phyloP scores from a whole-genome alignment of 305 asterid species.

The Plantago rigida region DNA sequence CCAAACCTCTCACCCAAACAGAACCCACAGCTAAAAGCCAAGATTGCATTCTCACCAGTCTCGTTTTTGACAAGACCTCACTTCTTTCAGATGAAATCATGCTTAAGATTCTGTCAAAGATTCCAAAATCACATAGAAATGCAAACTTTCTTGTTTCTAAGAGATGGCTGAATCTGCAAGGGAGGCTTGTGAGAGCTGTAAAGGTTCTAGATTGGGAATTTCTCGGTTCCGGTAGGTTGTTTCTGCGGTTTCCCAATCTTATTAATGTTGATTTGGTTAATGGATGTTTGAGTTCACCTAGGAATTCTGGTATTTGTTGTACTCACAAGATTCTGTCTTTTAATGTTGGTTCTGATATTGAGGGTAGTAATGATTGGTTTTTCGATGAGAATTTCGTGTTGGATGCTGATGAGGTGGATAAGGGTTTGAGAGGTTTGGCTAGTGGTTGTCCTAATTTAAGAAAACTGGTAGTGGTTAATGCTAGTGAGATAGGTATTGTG shows the following conservation, averaged over 20 bases:
- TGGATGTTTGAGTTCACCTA: slow-evolving; percentile 41
- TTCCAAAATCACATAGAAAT: slow-evolving; percentile 46
- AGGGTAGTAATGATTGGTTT: slow-evolving; percentile 36
- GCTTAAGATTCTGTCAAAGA: slow-evolving; percentile 47
- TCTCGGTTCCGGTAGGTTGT: slow-evolving; percentile 48
- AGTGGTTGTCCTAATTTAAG: slow-evolving; percentile 51
- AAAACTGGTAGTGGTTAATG: slow-evolving; percentile 44
- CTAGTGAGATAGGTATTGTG: slow-evolving; percentile 61
- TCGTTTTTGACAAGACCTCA: slow-evolving; percentile 43
- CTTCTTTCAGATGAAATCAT: slow-evolving; percentile 56
- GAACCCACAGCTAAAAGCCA: slow-evolving; percentile 31
- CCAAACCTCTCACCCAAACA: slow-evolving; percentile 25
- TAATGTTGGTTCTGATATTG: slow-evolving; percentile 33
- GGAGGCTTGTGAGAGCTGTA: slow-evolving; percentile 57
- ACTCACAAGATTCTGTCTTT: slow-evolving; percentile 35
- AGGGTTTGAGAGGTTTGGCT: slow-evolving; percentile 48
- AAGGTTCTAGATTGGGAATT: slow-evolving; percentile 67
- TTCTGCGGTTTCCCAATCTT: slow-evolving; percentile 61
- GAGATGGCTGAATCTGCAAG: slow-evolving; percentile 63
- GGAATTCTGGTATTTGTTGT: slow-evolving; percentile 43
- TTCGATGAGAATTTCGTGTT: slow-evolving; percentile 34
- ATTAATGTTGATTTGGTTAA: slow-evolving; percentile 48
- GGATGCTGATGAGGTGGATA: slow-evolving; percentile 42
- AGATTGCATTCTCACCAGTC: slow-evolving; percentile 29
- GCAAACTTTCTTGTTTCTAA: slow-evolving; percentile 56